These are phyloP conservation scores for Aschersonia sp. DNA, from an alignment of 2,329 filamentous ascomycete species.

Conservation along the genomic window DNA sequence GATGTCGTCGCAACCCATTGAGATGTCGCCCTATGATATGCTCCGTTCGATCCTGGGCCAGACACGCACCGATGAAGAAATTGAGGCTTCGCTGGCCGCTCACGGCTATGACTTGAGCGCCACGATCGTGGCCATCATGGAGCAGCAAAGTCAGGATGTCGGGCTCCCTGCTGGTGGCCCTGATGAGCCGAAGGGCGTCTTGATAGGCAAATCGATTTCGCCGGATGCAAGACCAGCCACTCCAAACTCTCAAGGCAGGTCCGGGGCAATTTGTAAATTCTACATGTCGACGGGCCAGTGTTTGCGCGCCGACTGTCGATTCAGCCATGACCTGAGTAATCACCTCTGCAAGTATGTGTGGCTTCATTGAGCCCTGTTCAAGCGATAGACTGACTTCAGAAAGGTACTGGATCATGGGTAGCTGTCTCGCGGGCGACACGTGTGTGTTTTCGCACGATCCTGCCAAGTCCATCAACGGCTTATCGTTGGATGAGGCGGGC, in stretches of 20 bases:
- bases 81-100: constrained; percentile 74
- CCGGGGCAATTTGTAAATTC: constrained; percentile 90
- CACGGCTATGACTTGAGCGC: constrained; percentile 91
- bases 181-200: constrained; percentile 48
- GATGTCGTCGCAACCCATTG: constrained; percentile 46
- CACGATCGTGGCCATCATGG: constrained; percentile 81
- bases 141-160: constrained; percentile 38
- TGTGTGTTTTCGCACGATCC: constrained; percentile 98
- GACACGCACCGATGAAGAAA: constrained; percentile 81
- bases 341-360: constrained; percentile 89
- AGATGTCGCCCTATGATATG: constrained; percentile 98
- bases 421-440: constrained; percentile 82
- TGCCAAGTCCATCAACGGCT: constrained; percentile 66
- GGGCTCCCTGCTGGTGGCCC: constrained; percentile 17
- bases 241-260: constrained; percentile 62
- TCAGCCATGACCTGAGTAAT: constrained; percentile 89
- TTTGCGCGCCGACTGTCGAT: constrained; percentile 86
- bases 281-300: constrained; percentile 93
- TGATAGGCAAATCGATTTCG: constrained; percentile 84
- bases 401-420: constrained; percentile 92
- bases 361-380: too few species aligned
- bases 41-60: constrained; percentile 86
- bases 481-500: constrained; percentile 55
- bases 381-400: background rate
- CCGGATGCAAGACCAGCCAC: constrained; percentile 62